Evolutionary conservation across 768 basidiomycete genomes (phyloP), one percentile per base, ranked within the genome.

Genomic region (Leccinum arenicola): DNA sequence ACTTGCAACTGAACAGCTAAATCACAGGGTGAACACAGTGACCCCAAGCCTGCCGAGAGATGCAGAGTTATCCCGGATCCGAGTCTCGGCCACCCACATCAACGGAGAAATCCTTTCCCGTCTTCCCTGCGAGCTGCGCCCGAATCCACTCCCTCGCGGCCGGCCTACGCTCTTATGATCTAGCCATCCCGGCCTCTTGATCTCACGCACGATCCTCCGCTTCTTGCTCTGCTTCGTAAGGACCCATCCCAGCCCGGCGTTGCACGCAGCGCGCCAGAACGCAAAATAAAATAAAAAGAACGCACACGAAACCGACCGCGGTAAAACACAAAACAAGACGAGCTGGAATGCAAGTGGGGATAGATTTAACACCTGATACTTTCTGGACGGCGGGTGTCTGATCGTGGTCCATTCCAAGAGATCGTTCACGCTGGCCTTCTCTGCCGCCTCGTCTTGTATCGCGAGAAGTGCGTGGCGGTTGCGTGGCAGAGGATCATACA

Each of bases 151-250:
- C 67, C 58, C 90, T 81, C 58, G 91, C 76, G 7, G 66, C 72
- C 0, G 93, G 90, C 27, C 78, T 74, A 21, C 86, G 80, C 48
- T 78, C 68, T 63, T 31, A 29, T 79, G 78, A 70, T 98, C 94
- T n/a, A 99, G 82, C 95, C 95, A 98, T 4, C 93, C 96, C 23
- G 85, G 75, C 4, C 81, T 77, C 56, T 89, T 84, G 1, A 98
- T 80, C 65, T 88, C 84, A 29, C 84, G 79, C 51, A 97, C 94
- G 65, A 99, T 92, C 91, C 93, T 98, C 67, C 85, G 89, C 75
- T 85, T 87, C 78, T 96, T 95, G 79, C 93, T 96, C 75, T 99
- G 97, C 72, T 91, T 90, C 10, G 92, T 93, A 58, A 99, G 79
- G 12, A 98, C 84, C 87, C 90, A 97, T 0, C 95, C 97, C 50